Evolutionary conservation across 2,329 filamentous ascomycete species (phyloP).

Genomic region (Sporothrix inflata): DNA sequence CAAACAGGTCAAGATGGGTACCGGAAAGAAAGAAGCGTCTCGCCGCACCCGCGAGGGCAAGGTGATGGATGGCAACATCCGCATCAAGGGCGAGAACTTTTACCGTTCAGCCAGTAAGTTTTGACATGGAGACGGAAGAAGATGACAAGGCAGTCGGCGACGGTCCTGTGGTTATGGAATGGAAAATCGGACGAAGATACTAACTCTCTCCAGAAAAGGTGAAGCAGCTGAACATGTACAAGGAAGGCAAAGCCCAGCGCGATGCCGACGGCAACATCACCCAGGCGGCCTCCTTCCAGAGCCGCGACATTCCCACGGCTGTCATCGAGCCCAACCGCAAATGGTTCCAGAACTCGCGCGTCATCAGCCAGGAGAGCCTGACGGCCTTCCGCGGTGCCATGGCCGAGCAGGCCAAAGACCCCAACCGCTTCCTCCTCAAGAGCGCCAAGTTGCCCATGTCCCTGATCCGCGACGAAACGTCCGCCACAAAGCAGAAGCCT

Average conservation of each 20-base stretch:
- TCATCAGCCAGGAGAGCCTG: conserved; percentile 78
- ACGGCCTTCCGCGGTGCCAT: conserved; percentile 83
- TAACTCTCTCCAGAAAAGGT: conserved; percentile 32
- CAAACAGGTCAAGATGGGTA: conserved; percentile 32
- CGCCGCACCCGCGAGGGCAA: conserved; percentile 86
- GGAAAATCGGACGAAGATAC: too few species aligned
- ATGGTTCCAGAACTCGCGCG: conserved; percentile 95
- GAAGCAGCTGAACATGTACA: conserved; percentile 67
- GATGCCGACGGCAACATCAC: conserved; percentile 84
- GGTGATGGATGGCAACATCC: conserved; percentile 85
- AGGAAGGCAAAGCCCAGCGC: conserved; percentile 79
- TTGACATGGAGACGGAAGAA: not conserved
- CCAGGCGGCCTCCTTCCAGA: conserved; percentile 61
- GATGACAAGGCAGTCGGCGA: too few species aligned
- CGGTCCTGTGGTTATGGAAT: too few species aligned
- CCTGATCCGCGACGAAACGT: conserved; percentile 77
- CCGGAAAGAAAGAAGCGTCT: conserved; percentile 80
- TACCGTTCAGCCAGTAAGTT: conserved; percentile 61
- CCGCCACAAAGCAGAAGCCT: conserved; percentile 64
- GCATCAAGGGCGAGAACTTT: conserved; percentile 96
- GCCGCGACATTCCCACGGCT: conserved; percentile 76
- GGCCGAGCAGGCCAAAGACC: conserved; percentile 84
- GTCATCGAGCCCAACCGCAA: conserved; percentile 94
- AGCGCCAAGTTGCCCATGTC: conserved; percentile 97
- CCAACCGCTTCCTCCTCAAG: conserved; percentile 93